These are phyloP conservation scores for Neodidymelliopsis sp. DNA, from an alignment of 2,329 filamentous ascomycete species.

Conservation along the genomic window DNA sequence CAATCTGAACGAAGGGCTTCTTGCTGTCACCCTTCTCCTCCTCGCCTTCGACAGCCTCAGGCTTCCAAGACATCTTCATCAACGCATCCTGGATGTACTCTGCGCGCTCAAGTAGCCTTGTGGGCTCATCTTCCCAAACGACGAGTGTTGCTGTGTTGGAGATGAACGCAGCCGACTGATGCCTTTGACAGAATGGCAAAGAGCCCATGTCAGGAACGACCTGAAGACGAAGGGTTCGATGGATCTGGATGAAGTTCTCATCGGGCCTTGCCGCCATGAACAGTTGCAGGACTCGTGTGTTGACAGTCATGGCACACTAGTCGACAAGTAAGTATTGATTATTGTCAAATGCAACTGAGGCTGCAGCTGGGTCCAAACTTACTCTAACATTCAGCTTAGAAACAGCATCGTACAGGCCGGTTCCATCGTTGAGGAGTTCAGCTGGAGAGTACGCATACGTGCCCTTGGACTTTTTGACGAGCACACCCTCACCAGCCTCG, in stretches of 20 bases:
- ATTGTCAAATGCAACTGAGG: constrained; percentile 9
- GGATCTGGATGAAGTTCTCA: constrained; percentile 64
- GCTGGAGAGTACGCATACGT: constrained; percentile 61
- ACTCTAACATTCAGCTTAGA: constrained; percentile 62
- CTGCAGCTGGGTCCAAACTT: constrained; percentile 27
- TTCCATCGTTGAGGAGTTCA: constrained; percentile 54
- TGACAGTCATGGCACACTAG: constrained; percentile 72
- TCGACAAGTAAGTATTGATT: neutral
- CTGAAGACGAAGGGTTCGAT: constrained; percentile 66
- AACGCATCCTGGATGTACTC: constrained; percentile 77
- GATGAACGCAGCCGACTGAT: constrained; percentile 83
- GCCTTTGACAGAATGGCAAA: constrained; percentile 70
- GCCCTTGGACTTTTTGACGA: constrained; percentile 62
- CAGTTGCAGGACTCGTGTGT: constrained; percentile 68
- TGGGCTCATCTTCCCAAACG: constrained; percentile 83
- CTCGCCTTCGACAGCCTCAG: constrained; percentile 54
- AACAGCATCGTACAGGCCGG: constrained; percentile 60
- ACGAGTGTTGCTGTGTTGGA: constrained; percentile 74
- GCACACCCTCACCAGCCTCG: constrained; percentile 60
- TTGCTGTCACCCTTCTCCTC: constrained; percentile 44
- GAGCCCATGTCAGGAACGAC: constrained; percentile 65
- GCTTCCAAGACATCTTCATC: constrained; percentile 73
- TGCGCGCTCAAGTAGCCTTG: constrained; percentile 73
- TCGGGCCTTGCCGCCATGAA: constrained; percentile 60
- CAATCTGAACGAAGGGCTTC: constrained; percentile 21